Percentiles rank a stretch among this genome's conserved stretches.
phyloP scores from a whole-genome alignment of 805 yeast species.

The Barnettozyma populi region DNA sequence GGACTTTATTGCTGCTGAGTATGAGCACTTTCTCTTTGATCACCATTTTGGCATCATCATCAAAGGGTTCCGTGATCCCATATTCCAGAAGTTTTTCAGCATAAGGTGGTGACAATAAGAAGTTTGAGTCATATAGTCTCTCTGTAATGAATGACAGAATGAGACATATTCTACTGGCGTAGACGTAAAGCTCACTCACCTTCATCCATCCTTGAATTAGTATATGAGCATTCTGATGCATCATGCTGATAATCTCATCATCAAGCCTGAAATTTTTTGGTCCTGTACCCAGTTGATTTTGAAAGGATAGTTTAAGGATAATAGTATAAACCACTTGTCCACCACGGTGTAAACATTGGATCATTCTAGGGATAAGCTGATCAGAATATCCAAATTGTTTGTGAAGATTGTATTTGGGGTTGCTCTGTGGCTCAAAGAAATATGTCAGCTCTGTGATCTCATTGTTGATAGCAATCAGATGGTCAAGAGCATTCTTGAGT shows the following conservation, averaged over 20 bases:
- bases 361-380: conserved; percentile 1
- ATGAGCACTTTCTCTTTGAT: background rate
- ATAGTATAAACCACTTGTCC: background rate
- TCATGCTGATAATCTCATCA: background rate
- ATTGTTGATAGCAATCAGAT: background rate
- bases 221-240: background rate
- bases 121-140: background rate
- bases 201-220: background rate
- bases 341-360: conserved; percentile 2
- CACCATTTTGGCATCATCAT: no score
- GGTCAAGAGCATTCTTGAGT: background rate
- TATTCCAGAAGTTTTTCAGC: background rate
- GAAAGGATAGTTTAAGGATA: background rate
- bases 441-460: background rate
- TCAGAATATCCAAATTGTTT: background rate
- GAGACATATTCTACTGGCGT: background rate
- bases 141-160: background rate
- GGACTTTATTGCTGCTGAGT: background rate
- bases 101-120: background rate
- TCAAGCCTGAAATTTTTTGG: background rate
- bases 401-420: background rate
- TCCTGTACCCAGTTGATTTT: background rate
- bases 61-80: background rate
- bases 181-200: background rate
- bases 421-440: background rate